Evolutionary conservation across 2,329 filamentous ascomycete genomes (phyloP).

Genomic region (Acrocalymma vagum): DNA sequence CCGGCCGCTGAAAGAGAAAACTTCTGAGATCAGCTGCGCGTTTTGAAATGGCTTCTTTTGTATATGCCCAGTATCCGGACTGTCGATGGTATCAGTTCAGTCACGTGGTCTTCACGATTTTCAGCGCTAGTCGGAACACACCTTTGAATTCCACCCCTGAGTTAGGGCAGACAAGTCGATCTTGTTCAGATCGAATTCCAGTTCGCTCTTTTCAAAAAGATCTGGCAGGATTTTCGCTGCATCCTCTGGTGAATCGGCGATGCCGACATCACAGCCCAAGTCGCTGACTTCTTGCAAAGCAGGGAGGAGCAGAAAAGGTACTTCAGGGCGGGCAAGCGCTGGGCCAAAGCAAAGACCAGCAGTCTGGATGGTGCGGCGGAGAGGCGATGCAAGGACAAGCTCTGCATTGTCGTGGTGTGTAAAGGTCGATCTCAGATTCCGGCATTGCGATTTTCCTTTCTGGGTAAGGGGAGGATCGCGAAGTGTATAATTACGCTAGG

Average conservation of each 20-base stretch:
- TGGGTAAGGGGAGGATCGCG: constrained; percentile 82
- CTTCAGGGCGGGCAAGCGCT: constrained; percentile 40
- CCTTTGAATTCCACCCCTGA: constrained; percentile 77
- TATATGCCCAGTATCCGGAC: constrained; percentile 42
- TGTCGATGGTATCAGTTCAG: constrained; percentile 15
- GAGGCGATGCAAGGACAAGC: constrained; percentile 78
- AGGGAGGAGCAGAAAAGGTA: constrained; percentile 70
- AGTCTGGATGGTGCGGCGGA: constrained; percentile 83
- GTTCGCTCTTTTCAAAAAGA: constrained; percentile 65
- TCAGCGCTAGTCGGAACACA: constrained; percentile 17
- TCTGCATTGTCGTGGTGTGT: constrained; percentile 67
- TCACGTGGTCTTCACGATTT: too few relatives aligned
- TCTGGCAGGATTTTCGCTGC: constrained; percentile 50
- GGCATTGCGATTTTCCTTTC: constrained; percentile 79
- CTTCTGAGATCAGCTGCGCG: constrained; percentile 38
- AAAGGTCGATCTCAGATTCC: constrained; percentile 68
- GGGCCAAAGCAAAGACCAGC: constrained; percentile 74
- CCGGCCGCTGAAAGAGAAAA: constrained; percentile 36
- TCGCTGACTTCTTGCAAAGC: constrained; percentile 81
- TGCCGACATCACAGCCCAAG: constrained; percentile 78
- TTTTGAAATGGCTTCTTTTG: constrained; percentile 33
- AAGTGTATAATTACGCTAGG: constrained; percentile 71
- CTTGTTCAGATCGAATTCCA: constrained; percentile 53
- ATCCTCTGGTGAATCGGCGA: constrained; percentile 47
- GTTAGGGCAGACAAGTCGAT: constrained; percentile 70